Conservation (phyloP, 1,284 basidiomycete species). For the Trichosporon coremiiforme region DNA sequence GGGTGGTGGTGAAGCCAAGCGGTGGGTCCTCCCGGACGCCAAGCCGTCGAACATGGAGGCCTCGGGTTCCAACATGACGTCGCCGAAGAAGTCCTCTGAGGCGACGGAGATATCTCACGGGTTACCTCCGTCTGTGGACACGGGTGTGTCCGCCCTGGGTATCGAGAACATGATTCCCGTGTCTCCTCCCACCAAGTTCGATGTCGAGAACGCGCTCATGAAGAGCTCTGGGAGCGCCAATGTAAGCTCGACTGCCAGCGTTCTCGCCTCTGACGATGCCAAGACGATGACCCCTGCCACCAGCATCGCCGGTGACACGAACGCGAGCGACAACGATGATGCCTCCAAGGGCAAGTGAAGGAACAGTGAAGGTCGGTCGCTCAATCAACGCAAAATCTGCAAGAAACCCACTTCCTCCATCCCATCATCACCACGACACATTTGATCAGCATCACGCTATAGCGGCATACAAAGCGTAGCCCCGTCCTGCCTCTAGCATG, state of each 20-base stretch:
- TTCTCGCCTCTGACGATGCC: constrained; percentile 32
- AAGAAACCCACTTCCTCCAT: neutral
- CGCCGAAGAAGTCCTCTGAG: constrained; percentile 32
- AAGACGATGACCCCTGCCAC: constrained; percentile 37
- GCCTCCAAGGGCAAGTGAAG: constrained; percentile 15
- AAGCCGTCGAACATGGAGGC: constrained; percentile 38
- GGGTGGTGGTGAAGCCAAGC: constrained; percentile 63
- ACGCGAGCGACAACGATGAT: constrained; percentile 27
- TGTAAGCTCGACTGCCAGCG: constrained; percentile 35
- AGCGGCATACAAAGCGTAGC: constrained; percentile 2
- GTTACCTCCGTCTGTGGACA: constrained; percentile 23
- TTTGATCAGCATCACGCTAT: neutral
- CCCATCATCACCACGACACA: neutral
- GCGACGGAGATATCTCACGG: constrained; percentile 32
- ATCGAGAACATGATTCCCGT: constrained; percentile 29
- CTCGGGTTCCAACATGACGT: constrained; percentile 11
- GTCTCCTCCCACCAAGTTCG: constrained; percentile 33
- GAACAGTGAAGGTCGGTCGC: neutral
- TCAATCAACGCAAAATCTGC: neutral
- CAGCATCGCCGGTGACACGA: constrained; percentile 35
- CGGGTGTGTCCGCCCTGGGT: constrained; percentile 23
- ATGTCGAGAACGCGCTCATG: constrained; percentile 51
- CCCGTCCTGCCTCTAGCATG: neutral
- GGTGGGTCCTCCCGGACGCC: constrained; percentile 74
- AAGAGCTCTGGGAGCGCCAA: constrained; percentile 33